These are phyloP conservation scores for Colletotrichum gloeosporioides DNA, from an alignment of 2,329 filamentous ascomycete genomes.

Conservation along the genomic window DNA sequence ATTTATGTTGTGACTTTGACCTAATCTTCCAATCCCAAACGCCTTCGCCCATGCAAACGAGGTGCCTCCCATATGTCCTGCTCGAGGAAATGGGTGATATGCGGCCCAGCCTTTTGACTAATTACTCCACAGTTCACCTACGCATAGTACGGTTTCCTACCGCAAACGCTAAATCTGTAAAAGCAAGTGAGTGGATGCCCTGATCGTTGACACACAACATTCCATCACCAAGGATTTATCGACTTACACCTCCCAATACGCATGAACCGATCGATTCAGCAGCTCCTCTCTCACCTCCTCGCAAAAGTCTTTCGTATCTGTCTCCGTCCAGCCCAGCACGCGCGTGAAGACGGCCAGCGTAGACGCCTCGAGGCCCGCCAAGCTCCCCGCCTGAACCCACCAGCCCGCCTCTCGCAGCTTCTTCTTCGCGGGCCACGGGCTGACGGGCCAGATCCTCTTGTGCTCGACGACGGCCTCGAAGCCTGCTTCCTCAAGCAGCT, in stretches of 20 bases:
- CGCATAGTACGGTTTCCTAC: conserved; percentile 1
- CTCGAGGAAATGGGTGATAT: background rate
- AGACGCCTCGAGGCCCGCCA: conserved; percentile 30
- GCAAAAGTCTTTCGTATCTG: conserved; percentile 32
- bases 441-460: conserved; percentile 54
- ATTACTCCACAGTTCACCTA: background rate
- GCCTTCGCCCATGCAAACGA: background rate
- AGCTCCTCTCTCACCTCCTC: conserved; percentile 33
- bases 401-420: conserved; percentile 37
- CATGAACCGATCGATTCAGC: conserved; percentile 32
- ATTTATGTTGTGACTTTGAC: background rate
- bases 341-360: conserved; percentile 38
- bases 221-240: no score
- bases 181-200: background rate
- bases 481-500: conserved; percentile 55
- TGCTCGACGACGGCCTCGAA: conserved; percentile 57
- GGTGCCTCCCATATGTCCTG: background rate
- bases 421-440: conserved; percentile 41
- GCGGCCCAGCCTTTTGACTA: background rate
- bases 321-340: conserved; percentile 30
- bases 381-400: conserved; percentile 22
- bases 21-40: background rate
- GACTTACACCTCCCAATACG: conserved; percentile 29
- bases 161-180: background rate
- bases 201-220: background rate